Base-by-base conservation (phyloP, 2,329 filamentous ascomycete genomes). In the Neofusicoccum laricinum region DNA sequence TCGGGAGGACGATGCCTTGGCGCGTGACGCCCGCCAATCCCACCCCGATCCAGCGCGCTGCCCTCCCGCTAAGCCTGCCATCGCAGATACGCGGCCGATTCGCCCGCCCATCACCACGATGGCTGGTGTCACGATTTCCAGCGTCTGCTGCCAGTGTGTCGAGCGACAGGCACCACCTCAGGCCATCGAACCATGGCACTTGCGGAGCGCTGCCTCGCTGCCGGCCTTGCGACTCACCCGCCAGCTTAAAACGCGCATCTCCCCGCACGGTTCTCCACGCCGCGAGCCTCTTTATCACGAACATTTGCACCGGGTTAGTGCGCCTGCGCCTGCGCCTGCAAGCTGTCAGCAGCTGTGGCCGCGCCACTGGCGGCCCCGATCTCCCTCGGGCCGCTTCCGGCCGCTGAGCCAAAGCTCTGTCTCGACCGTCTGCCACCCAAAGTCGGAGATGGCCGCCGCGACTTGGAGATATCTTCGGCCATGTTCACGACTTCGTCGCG, bases 351-450 rank as follows among this genome's bases (percentile, higher is more conserved):
- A 41, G 8, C 34, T 5, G 5, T 11, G 34, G 5, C 11, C 34
- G 11, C 34, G 30, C 19, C 5, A 3, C 14, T 41, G 38, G 32
- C 43, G 53, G 7, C 21, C 19, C 38, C 38, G 53, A 57, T 57
- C 53, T 17, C 53, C 21, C 53, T 57, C 53, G 53, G 53, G 53
- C 53, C 53, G 53, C 53, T 57, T 57, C 53, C 53, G 38, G 53
- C 53, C 53, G 53, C 21, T 43, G 12, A 43, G 53, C 38, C 53
- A 14, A 30, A 30, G 36, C 38, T 43, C 36, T 43, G 7, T 32
- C 15, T 34, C n/a, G 38, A 53, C 34, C 49, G 8, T 34, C 51
- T 36, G 51, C 7, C 10, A 2, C 11, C 17, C 15, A 43, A 3
- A 30, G 3, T 19, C 38, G 53, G 53, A 57, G 53, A 43, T 45